phyloP scores from a whole-genome alignment of 2,329 filamentous ascomycete genomes.

The Fusarium sp. region DNA sequence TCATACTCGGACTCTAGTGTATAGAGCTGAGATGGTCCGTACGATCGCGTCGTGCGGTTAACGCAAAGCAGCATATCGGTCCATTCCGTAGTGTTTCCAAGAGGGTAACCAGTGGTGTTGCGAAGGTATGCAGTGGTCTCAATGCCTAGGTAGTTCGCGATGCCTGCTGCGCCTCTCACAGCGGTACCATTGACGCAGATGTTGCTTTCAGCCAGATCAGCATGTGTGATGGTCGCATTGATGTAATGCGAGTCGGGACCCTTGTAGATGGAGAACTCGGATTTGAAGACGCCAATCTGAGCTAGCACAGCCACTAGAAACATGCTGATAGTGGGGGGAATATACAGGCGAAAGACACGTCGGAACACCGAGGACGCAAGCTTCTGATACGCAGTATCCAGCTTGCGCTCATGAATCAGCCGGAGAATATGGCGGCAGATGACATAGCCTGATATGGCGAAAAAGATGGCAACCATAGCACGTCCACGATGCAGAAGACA shows the following conservation, averaged over 20 bases:
- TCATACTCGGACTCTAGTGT: conserved; percentile 37
- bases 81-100: conserved; percentile 44
- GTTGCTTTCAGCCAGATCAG: conserved; percentile 27
- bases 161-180: conserved; percentile 45
- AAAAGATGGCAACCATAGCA: conserved; percentile 59
- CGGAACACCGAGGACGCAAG: conserved; percentile 55
- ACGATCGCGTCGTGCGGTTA: conserved; percentile 48
- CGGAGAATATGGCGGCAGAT: conserved; percentile 55
- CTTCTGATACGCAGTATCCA: conserved; percentile 53
- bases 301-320: conserved; percentile 55
- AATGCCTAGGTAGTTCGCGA: conserved; percentile 50
- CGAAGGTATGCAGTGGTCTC: conserved; percentile 47
- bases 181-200: conserved; percentile 49
- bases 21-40: conserved; percentile 51
- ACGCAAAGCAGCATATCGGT: conserved; percentile 51
- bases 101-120: conserved; percentile 41
- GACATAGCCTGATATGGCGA: conserved; percentile 59
- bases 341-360: conserved; percentile 56
- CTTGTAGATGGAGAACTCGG: conserved; percentile 53
- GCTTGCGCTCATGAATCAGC: conserved; percentile 53
- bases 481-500: conserved; percentile 56
- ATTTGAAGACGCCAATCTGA: conserved; percentile 54
- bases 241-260: conserved; percentile 56
- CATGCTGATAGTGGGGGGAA: conserved; percentile 57
- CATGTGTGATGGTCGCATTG: conserved; percentile 53